These are phyloP conservation scores for Nidula microcarpa DNA, from an alignment of 768 basidiomycete species.

Conservation along the genomic window DNA sequence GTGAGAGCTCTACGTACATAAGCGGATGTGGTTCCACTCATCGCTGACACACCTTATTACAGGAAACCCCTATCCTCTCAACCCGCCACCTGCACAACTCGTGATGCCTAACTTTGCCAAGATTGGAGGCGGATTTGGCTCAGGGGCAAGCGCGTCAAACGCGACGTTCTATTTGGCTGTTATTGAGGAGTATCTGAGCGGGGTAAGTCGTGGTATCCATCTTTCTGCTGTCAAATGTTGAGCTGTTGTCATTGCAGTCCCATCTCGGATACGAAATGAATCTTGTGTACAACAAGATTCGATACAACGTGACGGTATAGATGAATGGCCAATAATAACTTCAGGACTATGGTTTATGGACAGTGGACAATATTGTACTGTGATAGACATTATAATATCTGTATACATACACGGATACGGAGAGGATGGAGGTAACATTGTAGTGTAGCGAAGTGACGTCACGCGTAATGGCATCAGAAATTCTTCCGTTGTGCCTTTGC, in stretches of 20 bases:
- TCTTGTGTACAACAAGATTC: conserved; percentile 11
- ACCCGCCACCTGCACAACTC: conserved; percentile 32
- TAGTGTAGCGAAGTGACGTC: no score
- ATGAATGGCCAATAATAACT: no score
- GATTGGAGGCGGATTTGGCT: conserved; percentile 31
- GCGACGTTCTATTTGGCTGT: conserved; percentile 30
- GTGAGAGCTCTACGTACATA: conserved; percentile 12
- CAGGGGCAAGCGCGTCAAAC: conserved; percentile 24
- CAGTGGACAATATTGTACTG: no score
- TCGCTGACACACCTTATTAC: background rate
- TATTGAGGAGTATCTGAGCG: conserved; percentile 35
- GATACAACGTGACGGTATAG: conserved; percentile 8
- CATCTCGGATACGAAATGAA: conserved; percentile 20
- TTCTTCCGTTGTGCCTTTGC: no score
- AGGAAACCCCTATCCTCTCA: conserved; percentile 37
- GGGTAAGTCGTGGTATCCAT: background rate
- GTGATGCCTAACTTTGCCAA: conserved; percentile 45
- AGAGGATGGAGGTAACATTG: no score
- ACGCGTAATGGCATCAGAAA: no score
- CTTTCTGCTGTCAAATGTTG: background rate
- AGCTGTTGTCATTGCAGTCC: conserved; percentile 5
- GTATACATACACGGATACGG: no score
- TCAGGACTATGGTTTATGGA: no score
- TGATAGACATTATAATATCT: no score
- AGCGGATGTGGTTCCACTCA: background rate